These are phyloP conservation scores for Colletotrichum theobromicola DNA, from an alignment of 2,329 filamentous ascomycete genomes.

Conservation along the genomic window DNA sequence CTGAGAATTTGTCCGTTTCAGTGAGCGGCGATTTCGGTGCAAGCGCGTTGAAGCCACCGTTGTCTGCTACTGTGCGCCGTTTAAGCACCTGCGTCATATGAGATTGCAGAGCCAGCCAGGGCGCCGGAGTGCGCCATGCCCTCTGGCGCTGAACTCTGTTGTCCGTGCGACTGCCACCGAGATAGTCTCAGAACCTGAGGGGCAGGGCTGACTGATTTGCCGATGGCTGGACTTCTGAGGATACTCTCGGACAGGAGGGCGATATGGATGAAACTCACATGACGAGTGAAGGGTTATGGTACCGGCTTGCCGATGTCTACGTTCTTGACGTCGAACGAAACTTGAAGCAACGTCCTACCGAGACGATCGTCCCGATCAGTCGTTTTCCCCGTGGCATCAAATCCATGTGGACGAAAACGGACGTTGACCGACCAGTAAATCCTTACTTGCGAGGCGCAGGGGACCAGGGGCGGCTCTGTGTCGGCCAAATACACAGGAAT, in stretches of 20 bases:
- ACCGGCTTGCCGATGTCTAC: not conserved
- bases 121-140: not conserved
- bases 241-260: not conserved
- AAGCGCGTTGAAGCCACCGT: not conserved
- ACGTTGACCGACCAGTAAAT: constrained; percentile 7
- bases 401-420: constrained; percentile 9
- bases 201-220: not conserved
- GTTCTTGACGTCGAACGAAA: not conserved
- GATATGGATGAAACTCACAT: constrained; percentile 3
- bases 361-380: constrained; percentile 4
- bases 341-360: not conserved
- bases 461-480: constrained; percentile 6
- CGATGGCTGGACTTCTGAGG: not conserved
- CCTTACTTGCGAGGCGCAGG: constrained; percentile 9
- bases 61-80: not conserved
- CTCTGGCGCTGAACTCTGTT: not conserved
- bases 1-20: not conserved
- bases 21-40: not conserved
- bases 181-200: not conserved
- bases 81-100: not conserved
- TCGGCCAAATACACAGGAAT: not conserved
- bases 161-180: not conserved
- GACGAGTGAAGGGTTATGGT: not conserved
- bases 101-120: not conserved
- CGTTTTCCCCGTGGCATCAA: not conserved